These are phyloP conservation scores for Lactifluus pinguis DNA, from an alignment of 768 basidiomycete genomes.

Conservation along the genomic window DNA sequence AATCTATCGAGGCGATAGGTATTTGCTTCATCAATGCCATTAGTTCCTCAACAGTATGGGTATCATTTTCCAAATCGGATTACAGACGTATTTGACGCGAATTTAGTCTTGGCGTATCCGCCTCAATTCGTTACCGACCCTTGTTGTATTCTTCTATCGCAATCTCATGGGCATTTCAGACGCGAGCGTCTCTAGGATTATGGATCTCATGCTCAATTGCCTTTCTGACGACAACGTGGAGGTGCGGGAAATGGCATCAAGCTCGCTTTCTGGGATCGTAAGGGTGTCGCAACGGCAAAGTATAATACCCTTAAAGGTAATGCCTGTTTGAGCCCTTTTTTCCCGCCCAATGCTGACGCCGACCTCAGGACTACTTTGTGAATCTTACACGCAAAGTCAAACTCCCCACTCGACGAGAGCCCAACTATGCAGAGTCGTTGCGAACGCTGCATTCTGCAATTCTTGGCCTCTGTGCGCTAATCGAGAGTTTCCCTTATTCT, in stretches of 20 bases:
- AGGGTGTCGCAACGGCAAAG: constrained; percentile 85
- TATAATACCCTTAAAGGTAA: constrained; percentile 75
- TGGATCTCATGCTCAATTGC: constrained; percentile 80
- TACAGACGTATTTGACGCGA: constrained; percentile 2
- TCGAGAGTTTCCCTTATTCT: constrained; percentile 51
- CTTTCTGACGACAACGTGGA: constrained; percentile 86
- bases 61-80: constrained; percentile 6
- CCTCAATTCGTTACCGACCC: constrained; percentile 75
- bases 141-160: constrained; percentile 87
- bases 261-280: constrained; percentile 77
- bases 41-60: constrained; percentile 63
- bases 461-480: constrained; percentile 39
- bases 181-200: constrained; percentile 54
- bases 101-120: constrained; percentile 84
- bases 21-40: constrained; percentile 59
- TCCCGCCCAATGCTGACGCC: not conserved
- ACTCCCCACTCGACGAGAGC: constrained; percentile 61
- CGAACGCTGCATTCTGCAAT: constrained; percentile 67
- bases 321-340: constrained; percentile 6
- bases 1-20: constrained; percentile 53
- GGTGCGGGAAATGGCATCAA: constrained; percentile 85
- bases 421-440: constrained; percentile 62
- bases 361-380: constrained; percentile 68
- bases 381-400: constrained; percentile 47
- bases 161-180: constrained; percentile 73